Conservation (phyloP, 2,329 filamentous ascomycete species). For the Diaporthe sp. region DNA sequence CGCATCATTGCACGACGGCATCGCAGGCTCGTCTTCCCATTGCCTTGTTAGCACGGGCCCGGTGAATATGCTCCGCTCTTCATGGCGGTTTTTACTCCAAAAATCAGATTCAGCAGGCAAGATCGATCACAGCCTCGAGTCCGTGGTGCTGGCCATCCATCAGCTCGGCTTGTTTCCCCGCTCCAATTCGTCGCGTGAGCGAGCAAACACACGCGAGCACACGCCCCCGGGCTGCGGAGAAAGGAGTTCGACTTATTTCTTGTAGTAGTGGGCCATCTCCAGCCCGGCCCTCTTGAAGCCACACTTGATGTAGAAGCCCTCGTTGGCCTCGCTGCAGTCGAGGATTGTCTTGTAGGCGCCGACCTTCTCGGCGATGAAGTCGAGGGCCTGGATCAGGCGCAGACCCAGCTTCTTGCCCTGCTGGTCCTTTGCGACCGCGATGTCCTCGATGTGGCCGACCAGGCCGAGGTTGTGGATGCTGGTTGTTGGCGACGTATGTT, state of each 20-base stretch:
- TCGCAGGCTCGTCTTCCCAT: neutral
- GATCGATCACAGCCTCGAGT: constrained; percentile 37
- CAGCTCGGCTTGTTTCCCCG: constrained; percentile 21
- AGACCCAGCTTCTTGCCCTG: constrained; percentile 97
- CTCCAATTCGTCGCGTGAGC: neutral
- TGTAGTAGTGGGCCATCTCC: constrained; percentile 98
- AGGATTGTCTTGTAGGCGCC: constrained; percentile 98
- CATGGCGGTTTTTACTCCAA: neutral
- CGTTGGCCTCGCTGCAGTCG: constrained; percentile 95
- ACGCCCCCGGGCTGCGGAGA: neutral
- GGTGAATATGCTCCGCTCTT: neutral
- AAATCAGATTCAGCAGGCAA: constrained; percentile 3
- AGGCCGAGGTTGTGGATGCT: constrained; percentile 85
- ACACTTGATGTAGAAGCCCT: constrained; percentile 98
- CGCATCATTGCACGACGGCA: neutral
- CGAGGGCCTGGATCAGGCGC: constrained; percentile 92
- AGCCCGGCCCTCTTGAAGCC: constrained; percentile 92
- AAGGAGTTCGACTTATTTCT: constrained; percentile 49
- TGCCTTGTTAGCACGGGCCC: neutral
- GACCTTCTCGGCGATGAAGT: constrained; percentile 87
- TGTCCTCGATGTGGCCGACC: constrained; percentile 98
- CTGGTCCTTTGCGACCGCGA: constrained; percentile 93
- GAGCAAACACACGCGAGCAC: neutral
- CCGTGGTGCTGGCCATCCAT: constrained; percentile 35
- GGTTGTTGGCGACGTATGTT: neutral